Conservation (phyloP, 352 stramenopile species). For the Peronosclerospora sorghi region DNA sequence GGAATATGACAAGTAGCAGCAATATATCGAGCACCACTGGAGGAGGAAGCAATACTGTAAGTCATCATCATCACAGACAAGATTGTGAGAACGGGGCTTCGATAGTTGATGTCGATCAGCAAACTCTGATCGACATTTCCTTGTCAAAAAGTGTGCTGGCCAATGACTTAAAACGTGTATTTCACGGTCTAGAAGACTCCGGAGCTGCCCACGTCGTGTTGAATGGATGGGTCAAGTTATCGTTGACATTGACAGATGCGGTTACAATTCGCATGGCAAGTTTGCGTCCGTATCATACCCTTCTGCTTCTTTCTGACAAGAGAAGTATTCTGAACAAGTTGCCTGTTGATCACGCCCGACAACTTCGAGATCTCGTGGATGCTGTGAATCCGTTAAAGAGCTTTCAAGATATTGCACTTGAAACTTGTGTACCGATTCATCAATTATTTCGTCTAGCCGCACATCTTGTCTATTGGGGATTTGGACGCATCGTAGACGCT, state of each 20-base stretch:
- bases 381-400: constrained; percentile 73
- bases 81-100: constrained; percentile 23
- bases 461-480: constrained; percentile 80
- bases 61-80: constrained; percentile 23
- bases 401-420: constrained; percentile 74
- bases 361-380: constrained; percentile 59
- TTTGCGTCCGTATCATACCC: constrained; percentile 75
- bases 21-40: constrained; percentile 17
- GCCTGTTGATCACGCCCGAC: constrained; percentile 65
- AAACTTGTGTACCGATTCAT: constrained; percentile 67
- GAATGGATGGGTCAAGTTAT: constrained; percentile 83
- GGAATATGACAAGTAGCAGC: constrained; percentile 8
- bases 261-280: constrained; percentile 44
- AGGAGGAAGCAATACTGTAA: constrained; percentile 10
- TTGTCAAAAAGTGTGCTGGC: constrained; percentile 66
- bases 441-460: constrained; percentile 74
- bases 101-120: constrained; percentile 52
- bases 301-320: constrained; percentile 62
- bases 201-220: constrained; percentile 69
- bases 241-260: constrained; percentile 63
- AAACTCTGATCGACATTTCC: constrained; percentile 77
- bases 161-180: constrained; percentile 80
- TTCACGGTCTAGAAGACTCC: constrained; percentile 66
- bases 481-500: constrained; percentile 64
- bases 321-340: constrained; percentile 49